Conservation (phyloP, 2,329 filamentous ascomycete genomes). For the Didymellaceae sp. region DNA sequence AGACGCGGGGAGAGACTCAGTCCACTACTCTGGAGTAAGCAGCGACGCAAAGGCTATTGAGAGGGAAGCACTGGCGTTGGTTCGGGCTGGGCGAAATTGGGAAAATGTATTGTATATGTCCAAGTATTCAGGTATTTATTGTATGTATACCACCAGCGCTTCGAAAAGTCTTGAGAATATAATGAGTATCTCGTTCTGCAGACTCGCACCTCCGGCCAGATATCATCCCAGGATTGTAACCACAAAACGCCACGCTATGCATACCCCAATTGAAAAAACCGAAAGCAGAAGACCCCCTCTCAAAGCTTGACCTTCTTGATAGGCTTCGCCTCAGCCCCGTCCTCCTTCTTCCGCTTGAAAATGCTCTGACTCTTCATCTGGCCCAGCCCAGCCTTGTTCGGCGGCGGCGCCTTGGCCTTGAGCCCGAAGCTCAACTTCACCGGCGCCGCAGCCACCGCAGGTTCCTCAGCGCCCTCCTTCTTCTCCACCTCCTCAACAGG, state of each 20-base stretch:
- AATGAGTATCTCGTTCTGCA: too few species aligned
- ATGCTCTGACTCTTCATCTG: slow-evolving; percentile 47
- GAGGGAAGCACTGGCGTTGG: too few species aligned
- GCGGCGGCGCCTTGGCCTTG: slow-evolving; percentile 36
- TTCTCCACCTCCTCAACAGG: slow-evolving; percentile 74
- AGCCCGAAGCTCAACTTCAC: slow-evolving; percentile 45
- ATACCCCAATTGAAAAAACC: not conserved
- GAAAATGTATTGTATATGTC: too few species aligned
- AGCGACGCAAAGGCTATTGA: too few species aligned
- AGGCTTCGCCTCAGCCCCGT: slow-evolving; percentile 34
- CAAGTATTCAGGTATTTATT: too few species aligned
- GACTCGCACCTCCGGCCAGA: not conserved
- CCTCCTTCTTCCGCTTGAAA: slow-evolving; percentile 45
- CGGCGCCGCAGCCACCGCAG: slow-evolving; percentile 34
- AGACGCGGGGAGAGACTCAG: too few species aligned
- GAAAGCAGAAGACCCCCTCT: not conserved
- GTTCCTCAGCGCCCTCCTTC: slow-evolving; percentile 56
- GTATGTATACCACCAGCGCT: too few species aligned
- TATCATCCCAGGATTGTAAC: not conserved
- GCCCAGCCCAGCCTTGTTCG: slow-evolving; percentile 37
- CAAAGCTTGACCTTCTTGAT: slow-evolving; percentile 46
- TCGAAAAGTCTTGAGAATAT: not conserved
- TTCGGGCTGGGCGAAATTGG: too few species aligned
- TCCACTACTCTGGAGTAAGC: too few species aligned
- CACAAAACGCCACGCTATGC: slow-evolving; percentile 33